These are phyloP conservation scores for Cyclotella baltica DNA, from an alignment of 108 stramenopile species.

Conservation along the genomic window DNA sequence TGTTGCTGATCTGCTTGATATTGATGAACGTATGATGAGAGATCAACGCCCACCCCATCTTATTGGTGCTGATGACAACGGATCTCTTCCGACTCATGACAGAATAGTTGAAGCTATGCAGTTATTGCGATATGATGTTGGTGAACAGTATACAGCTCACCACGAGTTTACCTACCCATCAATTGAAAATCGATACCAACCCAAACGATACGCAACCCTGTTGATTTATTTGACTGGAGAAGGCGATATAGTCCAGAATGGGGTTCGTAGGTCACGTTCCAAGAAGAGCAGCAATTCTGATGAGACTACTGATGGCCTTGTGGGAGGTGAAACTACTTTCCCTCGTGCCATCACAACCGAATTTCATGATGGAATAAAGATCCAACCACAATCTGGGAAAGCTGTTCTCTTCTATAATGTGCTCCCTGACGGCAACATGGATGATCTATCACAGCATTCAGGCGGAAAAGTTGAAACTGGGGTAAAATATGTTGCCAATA, in stretches of 20 bases:
- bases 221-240: constrained; percentile 78
- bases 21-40: constrained; percentile 73
- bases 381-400: constrained; percentile 75
- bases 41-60: constrained; percentile 28
- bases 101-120: constrained; percentile 90
- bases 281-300: neutral
- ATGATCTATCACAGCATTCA: constrained; percentile 89
- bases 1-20: constrained; percentile 78
- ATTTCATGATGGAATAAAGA: constrained; percentile 78
- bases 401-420: constrained; percentile 92
- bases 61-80: constrained; percentile 21
- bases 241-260: constrained; percentile 48
- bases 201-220: constrained; percentile 84
- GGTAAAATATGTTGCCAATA: constrained; percentile 84
- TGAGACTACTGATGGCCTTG: constrained; percentile 49
- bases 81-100: constrained; percentile 63
- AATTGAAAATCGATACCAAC: constrained; percentile 77
- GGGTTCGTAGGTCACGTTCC: constrained; percentile 21
- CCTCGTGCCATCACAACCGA: constrained; percentile 81
- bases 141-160: constrained; percentile 87
- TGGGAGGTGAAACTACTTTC: constrained; percentile 88
- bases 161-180: constrained; percentile 90
- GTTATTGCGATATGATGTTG: constrained; percentile 78
- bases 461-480: constrained; percentile 72
- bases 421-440: constrained; percentile 92